Conservation (phyloP, 2,329 filamentous ascomycete species). For the Fusarium nisikadoi region DNA sequence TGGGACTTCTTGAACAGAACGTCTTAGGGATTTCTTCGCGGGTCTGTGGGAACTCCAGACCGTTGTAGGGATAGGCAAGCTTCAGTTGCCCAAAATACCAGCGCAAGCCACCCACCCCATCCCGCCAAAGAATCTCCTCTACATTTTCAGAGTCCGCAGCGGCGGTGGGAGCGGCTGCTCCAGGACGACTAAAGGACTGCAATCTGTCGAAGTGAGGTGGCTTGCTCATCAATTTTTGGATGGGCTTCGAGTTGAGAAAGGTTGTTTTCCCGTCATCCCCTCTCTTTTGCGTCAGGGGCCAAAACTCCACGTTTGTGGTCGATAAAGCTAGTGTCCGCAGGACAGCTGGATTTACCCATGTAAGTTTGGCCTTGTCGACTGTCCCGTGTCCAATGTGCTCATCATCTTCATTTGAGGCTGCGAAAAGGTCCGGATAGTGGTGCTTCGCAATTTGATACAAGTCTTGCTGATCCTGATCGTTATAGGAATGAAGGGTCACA, state of each 20-base stretch:
- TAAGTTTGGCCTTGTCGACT: background rate
- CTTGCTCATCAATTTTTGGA: accelerated
- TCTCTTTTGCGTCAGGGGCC: background rate
- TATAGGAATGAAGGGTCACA: accelerated
- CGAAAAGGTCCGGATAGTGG: accelerated
- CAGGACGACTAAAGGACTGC: accelerated
- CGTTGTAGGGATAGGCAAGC: too few relatives aligned
- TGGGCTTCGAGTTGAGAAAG: accelerated
- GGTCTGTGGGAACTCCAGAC: background rate
- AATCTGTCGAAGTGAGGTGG: background rate
- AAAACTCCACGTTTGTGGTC: background rate
- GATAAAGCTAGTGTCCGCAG: background rate
- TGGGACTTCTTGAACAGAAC: background rate
- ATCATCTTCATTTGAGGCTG: background rate
- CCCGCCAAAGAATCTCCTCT: background rate
- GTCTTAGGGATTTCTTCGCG: background rate
- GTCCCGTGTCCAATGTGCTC: background rate
- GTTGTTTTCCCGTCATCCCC: background rate
- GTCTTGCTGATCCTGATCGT: accelerated
- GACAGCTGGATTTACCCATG: background rate
- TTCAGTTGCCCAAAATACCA: background rate
- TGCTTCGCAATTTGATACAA: accelerated
- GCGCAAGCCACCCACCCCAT: background rate
- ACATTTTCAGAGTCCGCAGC: background rate
- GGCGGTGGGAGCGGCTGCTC: background rate